Base-by-base conservation (phyloP, 2,329 filamentous ascomycete species). In the Sarocladiaceae sp. region DNA sequence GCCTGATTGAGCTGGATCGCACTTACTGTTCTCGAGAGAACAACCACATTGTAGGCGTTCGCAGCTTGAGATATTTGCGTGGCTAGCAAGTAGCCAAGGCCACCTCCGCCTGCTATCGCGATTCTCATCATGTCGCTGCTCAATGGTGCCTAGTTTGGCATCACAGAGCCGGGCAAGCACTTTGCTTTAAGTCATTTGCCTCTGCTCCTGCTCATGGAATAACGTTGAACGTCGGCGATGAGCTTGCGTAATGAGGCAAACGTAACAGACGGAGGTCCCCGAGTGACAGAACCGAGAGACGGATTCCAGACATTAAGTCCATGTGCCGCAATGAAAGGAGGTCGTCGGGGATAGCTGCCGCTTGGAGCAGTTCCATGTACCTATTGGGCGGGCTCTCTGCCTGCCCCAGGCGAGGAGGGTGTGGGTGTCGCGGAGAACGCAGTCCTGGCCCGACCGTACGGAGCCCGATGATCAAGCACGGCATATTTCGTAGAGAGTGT, bases 11-110 rank as follows among this genome's bases (percentile, higher is more conserved):
- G 29, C 25, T 15, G 47, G 40, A 22, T 37, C 18, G 22, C 36
- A 69, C 75, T 65, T 66, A 86, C 85, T 55, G 66, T 71, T 72
- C 83, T 77, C 20, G 87, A 89, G 26, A 91, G 69, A n/a, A 91
- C 76, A 50, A 91, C 74, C 40, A 90, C 76, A 49, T 84, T 79
- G 65, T 90, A 84, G 44, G 79, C 81, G 31, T 81, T 87, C 50
- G 61, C 61, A 37, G 69, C 66, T 53, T 81, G 75, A 26, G 79
- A 77, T 28, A 91, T 75, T 60, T 80, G 76, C 53, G 80, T 75
- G 40, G 72, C 66, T 25, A 78, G 63, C 54, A 77, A 58, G 56
- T 67, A 68, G 53, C 75, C 72, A 48, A 77, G 66, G 50, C 73
- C 73, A 44, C 70, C 67, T 52, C 68, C 74, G 33, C 74, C 74